Base-by-base conservation (phyloP, 1,139 yeast species). In the Suhomyces maxii region DNA sequence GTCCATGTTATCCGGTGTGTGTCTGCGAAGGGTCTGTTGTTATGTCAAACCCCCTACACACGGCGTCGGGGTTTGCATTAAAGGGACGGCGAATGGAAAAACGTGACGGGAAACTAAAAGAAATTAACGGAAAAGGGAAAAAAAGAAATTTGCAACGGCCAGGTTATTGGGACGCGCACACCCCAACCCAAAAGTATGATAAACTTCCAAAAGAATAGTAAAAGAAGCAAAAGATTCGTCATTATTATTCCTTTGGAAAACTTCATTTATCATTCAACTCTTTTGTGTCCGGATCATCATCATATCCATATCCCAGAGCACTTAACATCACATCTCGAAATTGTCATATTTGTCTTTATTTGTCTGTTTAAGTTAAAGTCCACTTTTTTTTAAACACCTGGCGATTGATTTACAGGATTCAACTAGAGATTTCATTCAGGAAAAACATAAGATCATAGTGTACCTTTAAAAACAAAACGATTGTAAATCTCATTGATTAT, bases 81-180 rank as follows among this genome's bases (percentile, higher is more conserved):
- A 8, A 7, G 3, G 37, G 11, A 26, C 6, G 3, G 14, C 25
- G 26, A 33, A 32, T 7, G 26, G 26, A 34, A 39, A 39, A 31
- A 34, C 41, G 40, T 37, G 35, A 38, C 40, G 43, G 38, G 39
- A 31, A 23, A 8, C 12, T 30, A 42, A 46, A 46, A 46, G 44
- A 37, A 46, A 46, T 40, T 42, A 40, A 41, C 41, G 48, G 46
- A 43, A 34, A 37, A 37, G 38, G 36, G 23, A 37, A 37, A 37
- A 45, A 45, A 45, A 46, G 49, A 37, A 46, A 46, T 46, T 42
- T 40, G 44, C 44, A 46, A 46, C 49, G 49, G 49, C 46, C 46
- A 30, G 46, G 39, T 37, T 34, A 40, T 34, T 36, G 44, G 48
- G 26, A 23, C 26, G 33, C 34, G 46, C 49, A 46, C 49, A 42